Percentiles rank a stretch among this genome's conserved stretches.
Evolutionary conservation across 106 monocot species (phyloP).

Genomic region (Alisma plantagoaquatica): DNA sequence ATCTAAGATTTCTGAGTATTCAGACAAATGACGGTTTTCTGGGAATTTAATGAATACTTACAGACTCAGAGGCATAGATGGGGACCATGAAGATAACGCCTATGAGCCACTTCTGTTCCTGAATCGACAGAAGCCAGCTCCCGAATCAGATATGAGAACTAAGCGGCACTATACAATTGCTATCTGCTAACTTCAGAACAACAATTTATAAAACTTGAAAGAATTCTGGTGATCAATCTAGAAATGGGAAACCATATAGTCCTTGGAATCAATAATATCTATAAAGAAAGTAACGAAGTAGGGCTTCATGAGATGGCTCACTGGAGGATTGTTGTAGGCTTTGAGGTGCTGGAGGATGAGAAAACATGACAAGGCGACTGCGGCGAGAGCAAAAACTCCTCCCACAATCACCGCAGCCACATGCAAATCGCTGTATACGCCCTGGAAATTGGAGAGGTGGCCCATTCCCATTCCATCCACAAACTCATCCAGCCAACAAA

Average conservation of each 20-base stretch:
- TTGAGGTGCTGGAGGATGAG: constrained; percentile 62
- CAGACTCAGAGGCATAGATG: constrained; percentile 76
- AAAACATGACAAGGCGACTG: constrained; percentile 33
- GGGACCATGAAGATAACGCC: constrained; percentile 82
- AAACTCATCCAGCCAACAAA: too few relatives aligned
- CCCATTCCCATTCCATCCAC: constrained; percentile 18
- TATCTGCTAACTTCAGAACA: too few relatives aligned
- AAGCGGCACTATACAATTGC: neutral
- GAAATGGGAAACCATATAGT: too few relatives aligned
- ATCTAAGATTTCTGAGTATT: too few relatives aligned
- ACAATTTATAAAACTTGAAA: too few relatives aligned
- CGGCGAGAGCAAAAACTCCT: constrained; percentile 42
- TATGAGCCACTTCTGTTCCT: constrained; percentile 94
- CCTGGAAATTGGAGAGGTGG: constrained; percentile 18
- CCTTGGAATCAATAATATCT: too few relatives aligned
- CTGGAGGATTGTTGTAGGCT: constrained; percentile 61
- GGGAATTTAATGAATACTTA: constrained; percentile 45
- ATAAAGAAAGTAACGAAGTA: too few relatives aligned
- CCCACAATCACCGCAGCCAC: constrained; percentile 33
- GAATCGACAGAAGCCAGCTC: constrained; percentile 6
- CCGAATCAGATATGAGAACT: neutral
- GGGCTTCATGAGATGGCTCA: too few relatives aligned
- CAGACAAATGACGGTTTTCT: too few relatives aligned
- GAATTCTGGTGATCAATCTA: too few relatives aligned
- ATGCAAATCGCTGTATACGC: constrained; percentile 45